phyloP scores from a whole-genome alignment of 371 early-diverging fungal genomes.

The Mucor indicus region DNA sequence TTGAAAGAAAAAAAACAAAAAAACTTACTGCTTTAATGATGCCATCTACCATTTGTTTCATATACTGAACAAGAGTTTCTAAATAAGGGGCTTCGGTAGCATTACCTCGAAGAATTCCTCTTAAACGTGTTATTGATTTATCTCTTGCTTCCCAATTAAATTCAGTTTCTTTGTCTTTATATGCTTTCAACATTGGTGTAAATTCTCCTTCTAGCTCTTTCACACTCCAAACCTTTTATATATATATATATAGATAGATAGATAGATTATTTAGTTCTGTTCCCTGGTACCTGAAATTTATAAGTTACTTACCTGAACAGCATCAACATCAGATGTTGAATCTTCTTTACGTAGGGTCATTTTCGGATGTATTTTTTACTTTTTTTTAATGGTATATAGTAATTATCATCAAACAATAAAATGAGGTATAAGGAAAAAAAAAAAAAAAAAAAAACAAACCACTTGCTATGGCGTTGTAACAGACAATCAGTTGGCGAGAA shows the following conservation, averaged over 20 bases:
- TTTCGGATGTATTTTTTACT: neutral
- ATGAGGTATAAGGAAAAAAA: neutral
- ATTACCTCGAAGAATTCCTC: constrained; percentile 39
- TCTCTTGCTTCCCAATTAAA: constrained; percentile 38
- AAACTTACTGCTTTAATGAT: constrained; percentile 42
- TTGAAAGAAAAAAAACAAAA: neutral
- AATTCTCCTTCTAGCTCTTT: constrained; percentile 29
- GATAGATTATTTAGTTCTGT: neutral
- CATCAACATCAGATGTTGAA: constrained; percentile 17
- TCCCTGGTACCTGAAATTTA: constrained; percentile 7
- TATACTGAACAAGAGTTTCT: constrained; percentile 26
- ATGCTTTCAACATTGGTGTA: constrained; percentile 15
- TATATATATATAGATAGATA: neutral
- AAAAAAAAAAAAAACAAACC: neutral
- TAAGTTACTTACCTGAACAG: constrained; percentile 15
- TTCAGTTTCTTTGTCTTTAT: constrained; percentile 33
- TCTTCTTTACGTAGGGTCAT: constrained; percentile 25
- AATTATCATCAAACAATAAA: neutral
- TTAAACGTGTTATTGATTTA: constrained; percentile 17
- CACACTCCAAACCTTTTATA: constrained; percentile 18
- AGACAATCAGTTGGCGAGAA: no score
- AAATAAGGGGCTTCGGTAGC: constrained; percentile 33
- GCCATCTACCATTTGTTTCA: constrained; percentile 45
- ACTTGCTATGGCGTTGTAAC: no score
- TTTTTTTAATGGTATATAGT: neutral